Conservation (phyloP, 2,329 filamentous ascomycete species). For the Aspergillus caelatus region DNA sequence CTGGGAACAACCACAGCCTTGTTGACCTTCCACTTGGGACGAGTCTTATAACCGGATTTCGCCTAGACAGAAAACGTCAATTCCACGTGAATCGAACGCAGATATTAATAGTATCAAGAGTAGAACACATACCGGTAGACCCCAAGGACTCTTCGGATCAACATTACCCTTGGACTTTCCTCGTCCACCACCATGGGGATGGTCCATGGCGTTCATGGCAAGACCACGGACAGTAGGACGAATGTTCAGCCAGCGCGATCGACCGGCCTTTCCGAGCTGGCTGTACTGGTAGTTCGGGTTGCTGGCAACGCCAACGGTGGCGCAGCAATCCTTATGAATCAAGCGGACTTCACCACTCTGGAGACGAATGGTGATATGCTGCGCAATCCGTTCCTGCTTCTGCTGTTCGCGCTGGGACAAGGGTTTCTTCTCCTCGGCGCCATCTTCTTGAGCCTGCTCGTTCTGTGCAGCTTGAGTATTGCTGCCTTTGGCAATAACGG, state of each 20-base stretch:
- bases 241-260: constrained; percentile 91
- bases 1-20: constrained; percentile 85
- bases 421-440: constrained; percentile 33
- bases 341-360: constrained; percentile 91
- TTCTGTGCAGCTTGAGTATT: constrained; percentile 59
- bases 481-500: constrained; percentile 82
- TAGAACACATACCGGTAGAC: constrained; percentile 74
- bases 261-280: constrained; percentile 91
- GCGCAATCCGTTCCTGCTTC: constrained; percentile 63
- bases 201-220: constrained; percentile 98
- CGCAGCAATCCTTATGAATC: constrained; percentile 89
- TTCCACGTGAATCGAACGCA: constrained; percentile 1
- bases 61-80: constrained; percentile 40
- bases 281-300: constrained; percentile 89
- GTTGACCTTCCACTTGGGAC: constrained; percentile 85
- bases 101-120: constrained; percentile 8
- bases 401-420: constrained; percentile 41
- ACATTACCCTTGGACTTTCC: constrained; percentile 99
- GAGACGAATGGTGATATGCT: constrained; percentile 80
- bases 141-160: constrained; percentile 94
- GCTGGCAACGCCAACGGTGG: constrained; percentile 91
- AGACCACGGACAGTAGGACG: constrained; percentile 94
- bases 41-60: constrained; percentile 78
- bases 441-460: constrained; percentile 51
- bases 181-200: constrained; percentile 98